Conservation (phyloP, 768 basidiomycete species). For the Termitomyces sp. region DNA sequence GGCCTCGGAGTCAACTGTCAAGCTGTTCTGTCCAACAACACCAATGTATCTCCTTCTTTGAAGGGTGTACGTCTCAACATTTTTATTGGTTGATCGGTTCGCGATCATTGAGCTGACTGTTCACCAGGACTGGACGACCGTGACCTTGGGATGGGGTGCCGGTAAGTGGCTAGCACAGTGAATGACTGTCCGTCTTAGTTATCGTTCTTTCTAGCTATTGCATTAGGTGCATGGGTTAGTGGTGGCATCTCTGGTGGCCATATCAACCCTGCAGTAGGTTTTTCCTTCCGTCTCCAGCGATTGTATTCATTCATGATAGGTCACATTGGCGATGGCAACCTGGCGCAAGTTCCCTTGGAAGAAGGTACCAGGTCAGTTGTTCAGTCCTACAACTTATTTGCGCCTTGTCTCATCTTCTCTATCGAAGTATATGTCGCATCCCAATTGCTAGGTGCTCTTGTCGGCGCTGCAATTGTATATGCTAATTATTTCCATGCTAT, state of each 20-base stretch:
- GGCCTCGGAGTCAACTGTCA: constrained; percentile 47
- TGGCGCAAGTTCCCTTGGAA: constrained; percentile 66
- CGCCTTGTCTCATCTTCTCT: background rate
- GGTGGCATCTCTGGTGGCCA: constrained; percentile 48
- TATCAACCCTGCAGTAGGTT: constrained; percentile 29
- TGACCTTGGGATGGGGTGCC: constrained; percentile 40
- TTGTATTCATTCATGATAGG: constrained; percentile 24
- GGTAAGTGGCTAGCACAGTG: constrained; percentile 16
- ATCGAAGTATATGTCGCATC: constrained; percentile 45
- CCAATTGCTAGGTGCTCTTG: constrained; percentile 57
- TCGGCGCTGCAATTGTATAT: constrained; percentile 54
- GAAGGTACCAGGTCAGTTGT: constrained; percentile 50
- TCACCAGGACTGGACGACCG: constrained; percentile 32
- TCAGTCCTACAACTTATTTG: background rate
- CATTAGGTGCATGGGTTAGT: constrained; percentile 42
- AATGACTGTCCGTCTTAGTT: background rate
- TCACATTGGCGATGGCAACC: constrained; percentile 58
- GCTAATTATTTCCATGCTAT: constrained; percentile 68
- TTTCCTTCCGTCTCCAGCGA: background rate
- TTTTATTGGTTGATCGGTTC: too few species aligned
- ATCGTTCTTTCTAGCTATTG: constrained; percentile 24
- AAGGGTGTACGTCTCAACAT: constrained; percentile 37
- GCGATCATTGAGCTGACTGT: background rate
- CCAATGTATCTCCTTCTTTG: constrained; percentile 30
- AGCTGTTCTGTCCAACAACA: constrained; percentile 36